Evolutionary conservation across 305 asterid genomes (phyloP), one percentile per base, ranked within the genome.

Genomic region (Striga hermonthica): DNA sequence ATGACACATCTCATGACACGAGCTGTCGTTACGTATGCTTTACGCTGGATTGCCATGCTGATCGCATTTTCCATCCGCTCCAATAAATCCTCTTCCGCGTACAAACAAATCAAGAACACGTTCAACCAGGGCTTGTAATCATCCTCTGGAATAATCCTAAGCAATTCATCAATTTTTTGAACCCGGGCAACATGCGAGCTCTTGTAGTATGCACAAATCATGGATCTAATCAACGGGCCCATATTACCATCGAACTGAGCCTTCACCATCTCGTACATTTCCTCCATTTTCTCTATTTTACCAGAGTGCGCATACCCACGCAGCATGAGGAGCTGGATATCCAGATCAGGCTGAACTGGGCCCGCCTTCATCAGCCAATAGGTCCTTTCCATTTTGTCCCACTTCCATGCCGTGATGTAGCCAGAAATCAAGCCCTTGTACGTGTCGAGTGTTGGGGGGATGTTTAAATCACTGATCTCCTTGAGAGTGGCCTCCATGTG

Each of bases 321-420:
- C 56, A 92, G 84, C 91, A 89, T 83, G 63, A 89, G 81, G 36
- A 86, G 74, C 69, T 79, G 72, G 65, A 90, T 82, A 45, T 57
- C 44, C 35, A 68, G 44, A 66, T 83, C 54, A 15, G 96, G 96
- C 70, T 74, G 68, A 39, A 82, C 35, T 4, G 66, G 71, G 48
- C 84, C 77, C 7, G 81, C 82, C 73, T 80, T 75, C 94, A 92
- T 80, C 10, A 67, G 34, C 60, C 43, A 58, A 73, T 79, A 89
- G 12, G 86, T 76, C 74, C 76, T 81, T 68, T 89, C 98, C 95
- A 92, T 77, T 58, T 76, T 72, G 54, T 81, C 83, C 91, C 98
- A 89, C 85, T 68, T 89, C 94, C 96, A 89, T 10, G 95, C 95
- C 16, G 89, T 84, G 37, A 92, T 64, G 78, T 92, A 87, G 56